Conservation (phyloP, 192 early-diverging fungal species). For the Kappamyces sp. region DNA sequence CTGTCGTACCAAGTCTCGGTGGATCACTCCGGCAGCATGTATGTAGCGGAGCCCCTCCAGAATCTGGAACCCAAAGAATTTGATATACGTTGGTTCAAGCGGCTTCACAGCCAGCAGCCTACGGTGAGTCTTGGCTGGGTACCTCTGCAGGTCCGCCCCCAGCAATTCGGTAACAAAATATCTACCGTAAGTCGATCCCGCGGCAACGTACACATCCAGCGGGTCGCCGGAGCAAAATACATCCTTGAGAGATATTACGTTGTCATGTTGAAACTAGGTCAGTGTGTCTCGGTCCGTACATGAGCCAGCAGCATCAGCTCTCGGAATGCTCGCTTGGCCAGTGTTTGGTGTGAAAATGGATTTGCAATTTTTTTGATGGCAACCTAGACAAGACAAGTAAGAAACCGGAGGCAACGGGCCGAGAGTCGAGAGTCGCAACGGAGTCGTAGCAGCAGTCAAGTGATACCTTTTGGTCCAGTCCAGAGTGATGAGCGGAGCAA, state of each 20-base stretch:
- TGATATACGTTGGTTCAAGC: conserved; percentile 90
- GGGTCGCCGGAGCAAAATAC: neutral
- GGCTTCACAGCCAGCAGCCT: conserved; percentile 75
- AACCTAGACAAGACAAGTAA: conserved; percentile 69
- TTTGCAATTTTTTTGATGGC: conserved; percentile 98
- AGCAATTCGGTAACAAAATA: conserved; percentile 97
- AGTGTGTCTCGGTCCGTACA: conserved; percentile 32
- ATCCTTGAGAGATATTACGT: conserved; percentile 42
- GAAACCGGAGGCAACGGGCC: no score
- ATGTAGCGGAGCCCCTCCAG: conserved; percentile 70
- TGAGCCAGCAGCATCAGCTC: conserved; percentile 92
- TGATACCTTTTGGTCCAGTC: neutral
- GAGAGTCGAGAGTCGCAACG: neutral
- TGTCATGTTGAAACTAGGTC: conserved; percentile 64
- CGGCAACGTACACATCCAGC: conserved; percentile 37
- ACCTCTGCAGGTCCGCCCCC: conserved; percentile 89
- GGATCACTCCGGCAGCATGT: conserved; percentile 91
- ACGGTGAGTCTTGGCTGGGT: no score
- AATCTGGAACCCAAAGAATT: conserved; percentile 98
- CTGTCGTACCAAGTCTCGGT: conserved; percentile 75
- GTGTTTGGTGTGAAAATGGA: conserved; percentile 84
- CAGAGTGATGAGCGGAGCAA: conserved; percentile 55
- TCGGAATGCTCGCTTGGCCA: conserved; percentile 92
- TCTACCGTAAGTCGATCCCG: conserved; percentile 1
- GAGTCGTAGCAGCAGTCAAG: neutral